Evolutionary conservation across 2,329 filamentous ascomycete species (phyloP).

Genomic region (Aspergillus piperis): DNA sequence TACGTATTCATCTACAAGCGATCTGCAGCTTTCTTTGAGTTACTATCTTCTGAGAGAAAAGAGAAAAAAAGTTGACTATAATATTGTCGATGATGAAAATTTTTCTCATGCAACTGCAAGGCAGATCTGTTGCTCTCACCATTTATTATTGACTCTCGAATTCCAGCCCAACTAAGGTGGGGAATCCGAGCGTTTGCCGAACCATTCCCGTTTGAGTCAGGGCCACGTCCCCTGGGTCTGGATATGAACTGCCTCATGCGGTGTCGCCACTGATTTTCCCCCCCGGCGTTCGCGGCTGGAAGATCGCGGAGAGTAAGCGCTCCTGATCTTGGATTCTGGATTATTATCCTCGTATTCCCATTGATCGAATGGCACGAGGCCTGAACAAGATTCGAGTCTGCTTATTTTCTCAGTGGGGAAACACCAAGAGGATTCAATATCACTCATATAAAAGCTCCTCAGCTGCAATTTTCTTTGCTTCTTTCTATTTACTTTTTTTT

Average conservation of each 20-base stretch:
- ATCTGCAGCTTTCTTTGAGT: no score
- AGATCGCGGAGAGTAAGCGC: constrained; percentile 8
- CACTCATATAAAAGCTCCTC: not conserved
- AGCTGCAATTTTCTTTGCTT: not conserved
- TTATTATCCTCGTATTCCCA: constrained; percentile 1
- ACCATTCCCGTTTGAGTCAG: not conserved
- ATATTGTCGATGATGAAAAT: not conserved
- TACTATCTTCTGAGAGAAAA: no score
- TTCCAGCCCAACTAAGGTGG: not conserved
- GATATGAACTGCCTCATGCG: not conserved
- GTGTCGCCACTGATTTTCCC: constrained; percentile 5
- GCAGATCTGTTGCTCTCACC: no score
- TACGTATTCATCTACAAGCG: no score
- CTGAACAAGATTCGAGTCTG: not conserved
- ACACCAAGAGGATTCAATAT: not conserved
- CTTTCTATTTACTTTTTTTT: not conserved
- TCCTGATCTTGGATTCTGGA: not conserved
- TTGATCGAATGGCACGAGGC: not conserved
- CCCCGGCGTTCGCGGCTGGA: constrained; percentile 13
- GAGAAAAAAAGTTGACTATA: no score
- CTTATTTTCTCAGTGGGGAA: not conserved
- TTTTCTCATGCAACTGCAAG: not conserved
- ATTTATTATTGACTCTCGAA: not conserved
- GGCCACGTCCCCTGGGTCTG: not conserved
- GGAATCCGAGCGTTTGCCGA: constrained; percentile 5